These are phyloP conservation scores for Zygotorulaspora florentina DNA, from an alignment of 805 yeast genomes.

Conservation along the genomic window DNA sequence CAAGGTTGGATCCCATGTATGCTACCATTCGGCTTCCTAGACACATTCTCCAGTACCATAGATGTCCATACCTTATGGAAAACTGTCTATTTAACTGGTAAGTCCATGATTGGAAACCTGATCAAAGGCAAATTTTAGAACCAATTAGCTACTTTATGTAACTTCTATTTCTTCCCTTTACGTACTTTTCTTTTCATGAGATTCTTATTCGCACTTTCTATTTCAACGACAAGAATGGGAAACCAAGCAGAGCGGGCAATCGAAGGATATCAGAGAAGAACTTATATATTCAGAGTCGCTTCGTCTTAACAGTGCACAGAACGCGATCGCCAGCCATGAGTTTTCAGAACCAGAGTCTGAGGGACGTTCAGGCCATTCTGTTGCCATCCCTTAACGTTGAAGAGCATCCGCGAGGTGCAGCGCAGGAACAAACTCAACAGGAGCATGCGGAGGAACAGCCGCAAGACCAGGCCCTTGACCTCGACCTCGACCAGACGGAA, in stretches of 20 bases:
- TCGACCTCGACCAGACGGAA: neutral
- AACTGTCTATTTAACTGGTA: conserved; percentile 72
- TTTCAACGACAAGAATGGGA: neutral
- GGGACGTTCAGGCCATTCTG: conserved; percentile 12
- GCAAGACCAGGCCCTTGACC: neutral
- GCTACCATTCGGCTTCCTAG: conserved; percentile 93
- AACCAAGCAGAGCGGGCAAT: neutral
- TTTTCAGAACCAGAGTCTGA: conserved; percentile 13
- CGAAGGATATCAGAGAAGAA: neutral
- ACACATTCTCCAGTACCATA: conserved; percentile 71
- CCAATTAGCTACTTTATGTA: neutral
- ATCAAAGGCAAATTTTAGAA: conserved; percentile 61
- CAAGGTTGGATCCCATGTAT: conserved; percentile 99
- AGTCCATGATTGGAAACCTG: conserved; percentile 70
- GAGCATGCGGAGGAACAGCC: neutral
- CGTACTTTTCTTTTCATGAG: neutral
- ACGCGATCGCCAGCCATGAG: neutral
- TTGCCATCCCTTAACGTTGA: conserved; percentile 8
- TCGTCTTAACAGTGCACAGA: neutral
- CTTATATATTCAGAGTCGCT: neutral
- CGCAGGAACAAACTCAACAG: neutral
- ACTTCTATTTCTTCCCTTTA: neutral
- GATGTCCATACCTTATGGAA: conserved; percentile 65
- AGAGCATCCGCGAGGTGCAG: neutral
- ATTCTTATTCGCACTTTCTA: neutral